A percentile compares a stretch with the other conserved stretches of the same genome.
These are phyloP conservation scores for Saccharomycopsis selenospora DNA, from an alignment of 805 yeast species.

Conservation along the genomic window DNA sequence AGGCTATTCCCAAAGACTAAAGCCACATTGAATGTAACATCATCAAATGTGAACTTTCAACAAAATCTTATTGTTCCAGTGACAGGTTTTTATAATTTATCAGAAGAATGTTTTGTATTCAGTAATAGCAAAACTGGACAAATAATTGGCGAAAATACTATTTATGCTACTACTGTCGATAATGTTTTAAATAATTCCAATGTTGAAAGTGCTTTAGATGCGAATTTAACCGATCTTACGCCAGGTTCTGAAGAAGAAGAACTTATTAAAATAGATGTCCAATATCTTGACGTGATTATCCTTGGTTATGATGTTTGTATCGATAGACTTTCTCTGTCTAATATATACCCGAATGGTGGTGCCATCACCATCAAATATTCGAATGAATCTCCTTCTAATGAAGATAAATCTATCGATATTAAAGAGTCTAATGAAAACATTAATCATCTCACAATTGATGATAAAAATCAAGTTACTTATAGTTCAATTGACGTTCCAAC, in stretches of 20 bases:
- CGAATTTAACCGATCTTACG: not conserved
- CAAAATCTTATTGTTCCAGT: not conserved
- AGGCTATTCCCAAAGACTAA: not conserved
- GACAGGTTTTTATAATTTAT: not conserved
- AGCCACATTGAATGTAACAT: not conserved
- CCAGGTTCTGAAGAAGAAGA: not conserved
- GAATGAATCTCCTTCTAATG: not conserved
- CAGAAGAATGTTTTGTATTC: not conserved
- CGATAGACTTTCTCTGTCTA: conserved; percentile 1
- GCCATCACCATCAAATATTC: not conserved
- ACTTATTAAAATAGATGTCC: not conserved
- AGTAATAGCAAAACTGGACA: not conserved
- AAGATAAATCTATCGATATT: conserved; percentile 33
- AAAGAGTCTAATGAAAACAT: conserved; percentile 25
- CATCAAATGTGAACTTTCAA: not conserved
- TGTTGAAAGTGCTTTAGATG: not conserved
- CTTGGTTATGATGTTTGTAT: not conserved
- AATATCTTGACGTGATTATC: not conserved
- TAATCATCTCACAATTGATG: not conserved
- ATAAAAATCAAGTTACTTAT: not conserved
- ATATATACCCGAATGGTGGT: not conserved
- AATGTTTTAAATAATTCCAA: not conserved
- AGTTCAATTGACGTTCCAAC: conserved; percentile 1
- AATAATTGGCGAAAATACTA: not conserved
- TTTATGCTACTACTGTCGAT: not conserved